Conservation (phyloP, 1,284 basidiomycete species). For the Moesziomyces aphidis region DNA sequence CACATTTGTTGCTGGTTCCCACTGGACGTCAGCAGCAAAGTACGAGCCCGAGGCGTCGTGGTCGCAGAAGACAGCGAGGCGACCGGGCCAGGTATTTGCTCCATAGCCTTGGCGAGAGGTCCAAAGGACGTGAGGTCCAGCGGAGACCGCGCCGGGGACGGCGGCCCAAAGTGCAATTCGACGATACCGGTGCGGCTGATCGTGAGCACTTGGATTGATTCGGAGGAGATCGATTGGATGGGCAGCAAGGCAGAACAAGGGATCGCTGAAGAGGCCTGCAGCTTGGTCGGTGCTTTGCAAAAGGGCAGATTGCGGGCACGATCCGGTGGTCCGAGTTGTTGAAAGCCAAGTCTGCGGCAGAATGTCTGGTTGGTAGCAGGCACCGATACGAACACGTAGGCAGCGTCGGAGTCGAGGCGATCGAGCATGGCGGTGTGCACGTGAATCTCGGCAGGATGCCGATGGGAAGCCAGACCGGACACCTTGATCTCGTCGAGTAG, state of each 20-base stretch:
- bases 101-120: constrained; percentile 2
- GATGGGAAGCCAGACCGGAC: background rate
- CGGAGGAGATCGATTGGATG: constrained; percentile 4
- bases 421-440: constrained; percentile 17
- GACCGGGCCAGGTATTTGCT: background rate
- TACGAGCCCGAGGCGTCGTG: background rate
- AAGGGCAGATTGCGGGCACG: constrained; percentile 20
- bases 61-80: constrained; percentile 1
- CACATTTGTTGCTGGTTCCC: background rate
- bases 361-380: constrained; percentile 26
- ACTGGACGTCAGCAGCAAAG: constrained; percentile 6
- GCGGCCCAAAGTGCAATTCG: constrained; percentile 33
- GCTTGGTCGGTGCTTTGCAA: constrained; percentile 25
- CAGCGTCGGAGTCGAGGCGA: constrained; percentile 8
- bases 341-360: constrained; percentile 30
- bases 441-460: constrained; percentile 1
- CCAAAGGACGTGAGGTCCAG: constrained; percentile 26
- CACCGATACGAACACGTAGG: constrained; percentile 28
- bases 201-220: constrained; percentile 19
- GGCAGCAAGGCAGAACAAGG: constrained; percentile 6
- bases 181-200: constrained; percentile 2
- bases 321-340: constrained; percentile 7
- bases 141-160: constrained; percentile 5
- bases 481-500: constrained; percentile 55
- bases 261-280: constrained; percentile 6